Percentiles rank a stretch among this genome's conserved stretches.
phyloP scores from a whole-genome alignment of 306 rosid genomes.

The Trifolium pratense region DNA sequence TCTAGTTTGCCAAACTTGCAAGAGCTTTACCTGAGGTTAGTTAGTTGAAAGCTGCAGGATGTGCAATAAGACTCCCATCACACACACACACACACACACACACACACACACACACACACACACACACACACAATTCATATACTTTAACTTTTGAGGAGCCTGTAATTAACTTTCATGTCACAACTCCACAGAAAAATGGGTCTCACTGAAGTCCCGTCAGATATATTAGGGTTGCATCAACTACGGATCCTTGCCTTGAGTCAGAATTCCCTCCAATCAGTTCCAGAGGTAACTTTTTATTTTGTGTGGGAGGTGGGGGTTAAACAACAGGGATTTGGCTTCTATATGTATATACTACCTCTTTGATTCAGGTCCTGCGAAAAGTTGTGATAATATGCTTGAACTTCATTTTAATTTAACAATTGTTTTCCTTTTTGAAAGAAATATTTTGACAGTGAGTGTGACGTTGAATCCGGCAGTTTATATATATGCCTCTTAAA shows the following conservation, averaged over 20 bases:
- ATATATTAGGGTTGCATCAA: constrained; percentile 66
- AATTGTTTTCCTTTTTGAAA: not conserved
- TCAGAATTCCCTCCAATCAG: constrained; percentile 80
- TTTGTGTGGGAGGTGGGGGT: too few relatives aligned
- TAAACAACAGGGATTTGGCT: constrained; percentile 31
- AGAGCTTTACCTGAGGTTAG: constrained; percentile 90
- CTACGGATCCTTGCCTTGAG: constrained; percentile 77
- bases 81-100: not conserved
- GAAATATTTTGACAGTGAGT: constrained; percentile 10
- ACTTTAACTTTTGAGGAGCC: constrained; percentile 22
- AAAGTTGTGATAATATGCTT: constrained; percentile 23
- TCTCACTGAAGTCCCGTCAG: constrained; percentile 69
- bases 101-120: constrained; percentile 10
- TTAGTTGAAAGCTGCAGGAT: constrained; percentile 43
- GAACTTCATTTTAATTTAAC: constrained; percentile 24
- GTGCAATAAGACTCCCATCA: constrained; percentile 24
- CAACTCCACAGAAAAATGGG: constrained; percentile 71
- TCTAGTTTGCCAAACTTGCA: constrained; percentile 71
- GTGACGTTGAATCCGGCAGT: constrained; percentile 10
- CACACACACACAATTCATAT: not conserved
- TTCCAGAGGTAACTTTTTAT: constrained; percentile 71
- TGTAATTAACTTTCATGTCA: constrained; percentile 40
- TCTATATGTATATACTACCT: constrained; percentile 20
- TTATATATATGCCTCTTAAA: constrained; percentile 30
- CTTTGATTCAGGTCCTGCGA: constrained; percentile 32